phyloP scores from a whole-genome alignment of 306 rosid genomes.

The Vicia villosa region DNA sequence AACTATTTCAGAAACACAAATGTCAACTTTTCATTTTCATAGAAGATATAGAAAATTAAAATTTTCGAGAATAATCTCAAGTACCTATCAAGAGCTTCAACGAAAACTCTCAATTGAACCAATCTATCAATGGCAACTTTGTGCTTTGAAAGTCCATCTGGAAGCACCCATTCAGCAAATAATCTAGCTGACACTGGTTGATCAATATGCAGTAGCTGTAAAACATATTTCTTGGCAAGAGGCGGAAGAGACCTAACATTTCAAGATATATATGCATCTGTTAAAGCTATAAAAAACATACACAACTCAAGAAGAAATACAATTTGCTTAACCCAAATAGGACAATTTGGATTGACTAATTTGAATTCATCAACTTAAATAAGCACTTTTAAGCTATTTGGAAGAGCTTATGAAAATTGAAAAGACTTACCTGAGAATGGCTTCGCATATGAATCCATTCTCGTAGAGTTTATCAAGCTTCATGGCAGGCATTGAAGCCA shows the following conservation, averaged over 20 bases:
- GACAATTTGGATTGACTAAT: background rate
- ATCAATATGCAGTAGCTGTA: constrained; percentile 76
- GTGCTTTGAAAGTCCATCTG: constrained; percentile 84
- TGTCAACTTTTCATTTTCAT: constrained; percentile 6
- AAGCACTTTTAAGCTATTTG: background rate
- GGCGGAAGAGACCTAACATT: constrained; percentile 86
- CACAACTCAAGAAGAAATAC: constrained; percentile 4
- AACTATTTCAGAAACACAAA: constrained; percentile 25
- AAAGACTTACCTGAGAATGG: constrained; percentile 75
- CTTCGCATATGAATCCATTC: constrained; percentile 91
- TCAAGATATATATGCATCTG: background rate
- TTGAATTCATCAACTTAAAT: background rate
- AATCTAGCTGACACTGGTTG: constrained; percentile 64
- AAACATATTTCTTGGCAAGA: constrained; percentile 79
- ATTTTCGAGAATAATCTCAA: background rate
- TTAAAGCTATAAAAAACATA: constrained; percentile 22
- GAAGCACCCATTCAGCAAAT: constrained; percentile 91
- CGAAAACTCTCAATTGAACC: constrained; percentile 75
- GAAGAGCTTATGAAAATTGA: background rate
- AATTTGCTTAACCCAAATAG: constrained; percentile 12
- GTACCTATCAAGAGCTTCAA: constrained; percentile 76
- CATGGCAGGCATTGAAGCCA: constrained; percentile 90
- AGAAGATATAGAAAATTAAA: too few relatives aligned
- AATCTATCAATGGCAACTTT: constrained; percentile 85
- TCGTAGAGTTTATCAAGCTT: constrained; percentile 88